These are phyloP conservation scores for Lachnellula cervina DNA, from an alignment of 2,329 filamentous ascomycete genomes.

Conservation along the genomic window DNA sequence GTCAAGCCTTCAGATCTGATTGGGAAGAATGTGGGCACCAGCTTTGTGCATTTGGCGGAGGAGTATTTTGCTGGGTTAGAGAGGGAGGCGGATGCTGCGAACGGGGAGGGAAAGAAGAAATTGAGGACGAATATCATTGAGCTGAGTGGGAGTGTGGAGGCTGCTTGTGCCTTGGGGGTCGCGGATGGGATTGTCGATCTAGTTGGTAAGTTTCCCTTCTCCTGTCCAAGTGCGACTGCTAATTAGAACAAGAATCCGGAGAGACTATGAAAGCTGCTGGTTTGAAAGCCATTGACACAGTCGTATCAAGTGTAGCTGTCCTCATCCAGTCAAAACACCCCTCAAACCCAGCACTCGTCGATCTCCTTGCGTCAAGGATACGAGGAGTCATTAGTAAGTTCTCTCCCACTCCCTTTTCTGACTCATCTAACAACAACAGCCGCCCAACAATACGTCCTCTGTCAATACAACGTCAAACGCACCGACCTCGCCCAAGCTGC, in stretches of 20 bases:
- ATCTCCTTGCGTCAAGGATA: constrained; percentile 82
- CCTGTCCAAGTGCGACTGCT: background rate
- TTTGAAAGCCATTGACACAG: constrained; percentile 88
- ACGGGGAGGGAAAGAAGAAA: constrained; percentile 41
- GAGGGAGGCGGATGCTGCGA: constrained; percentile 37
- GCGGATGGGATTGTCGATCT: constrained; percentile 97
- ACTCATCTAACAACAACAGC: constrained; percentile 39
- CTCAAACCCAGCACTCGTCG: constrained; percentile 73
- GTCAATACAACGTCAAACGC: constrained; percentile 90
- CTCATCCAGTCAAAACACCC: constrained; percentile 87
- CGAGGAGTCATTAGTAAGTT: constrained; percentile 78
- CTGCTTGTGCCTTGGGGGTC: constrained; percentile 89
- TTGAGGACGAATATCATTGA: constrained; percentile 86
- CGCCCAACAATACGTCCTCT: constrained; percentile 88
- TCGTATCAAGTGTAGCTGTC: constrained; percentile 80
- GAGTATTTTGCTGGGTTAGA: constrained; percentile 83
- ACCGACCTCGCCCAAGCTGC: constrained; percentile 60
- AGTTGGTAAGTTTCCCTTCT: constrained; percentile 61
- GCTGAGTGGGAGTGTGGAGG: constrained; percentile 93
- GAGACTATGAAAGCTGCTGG: constrained; percentile 98
- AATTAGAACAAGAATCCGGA: constrained; percentile 69
- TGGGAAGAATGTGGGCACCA: constrained; percentile 91
- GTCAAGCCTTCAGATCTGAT: constrained; percentile 69
- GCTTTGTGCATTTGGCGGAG: constrained; percentile 80
- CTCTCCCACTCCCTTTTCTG: background rate